Evolutionary conservation across 2,329 filamentous ascomycete genomes (phyloP), one percentile per base, ranked within the genome.

Genomic region (Fusarium falciforme): DNA sequence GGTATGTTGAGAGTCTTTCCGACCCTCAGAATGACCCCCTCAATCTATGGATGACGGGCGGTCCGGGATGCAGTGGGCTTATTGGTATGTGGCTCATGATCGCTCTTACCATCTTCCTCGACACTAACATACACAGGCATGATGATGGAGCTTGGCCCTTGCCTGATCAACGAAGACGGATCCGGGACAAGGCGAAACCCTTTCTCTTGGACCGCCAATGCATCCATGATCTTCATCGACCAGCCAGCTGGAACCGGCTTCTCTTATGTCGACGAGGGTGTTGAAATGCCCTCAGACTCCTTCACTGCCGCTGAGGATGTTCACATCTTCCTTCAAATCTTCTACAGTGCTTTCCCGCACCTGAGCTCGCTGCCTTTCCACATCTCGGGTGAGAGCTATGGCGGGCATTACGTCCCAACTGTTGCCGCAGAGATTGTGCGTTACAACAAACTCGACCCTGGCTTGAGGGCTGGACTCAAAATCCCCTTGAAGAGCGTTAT

Each of bases 211-310:
- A 75, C 74, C 2, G 61, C 63, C 14, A 76, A 76, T 20, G 61
- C 74, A 7, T 75, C 72, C 20, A 75, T 75, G 12, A 76, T 76
- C 27, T 76, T 76, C 35, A 64, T 76, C 4, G 74, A 76, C 40
- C 74, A 76, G 16, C 74, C 74, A 31, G 74, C 72, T 3, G 64
- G 74, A 1, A 71, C 74, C 52, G 74, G 74, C 0, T 76, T 76
- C 47, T 76, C 74, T 1, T 76, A 77, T 22, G 42, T 76, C n/a
- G 74, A 76, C 36, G 36, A 75, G 6, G 64, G 31, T 0, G 72
- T 67, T 5, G 70, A 71, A 0, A 33, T 66, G 10, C 74, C 74
- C 7, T 42, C 64, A 0, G 66, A 76, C 10, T 76, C 74, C 0
- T 76, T 76, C 29, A 55, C 71, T 14, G 74, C 74, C 2, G 74